Evolutionary conservation across 179 eudicot genomes (phyloP), one percentile per base, ranked within the genome.

Genomic region (Carnegiea gigantea): DNA sequence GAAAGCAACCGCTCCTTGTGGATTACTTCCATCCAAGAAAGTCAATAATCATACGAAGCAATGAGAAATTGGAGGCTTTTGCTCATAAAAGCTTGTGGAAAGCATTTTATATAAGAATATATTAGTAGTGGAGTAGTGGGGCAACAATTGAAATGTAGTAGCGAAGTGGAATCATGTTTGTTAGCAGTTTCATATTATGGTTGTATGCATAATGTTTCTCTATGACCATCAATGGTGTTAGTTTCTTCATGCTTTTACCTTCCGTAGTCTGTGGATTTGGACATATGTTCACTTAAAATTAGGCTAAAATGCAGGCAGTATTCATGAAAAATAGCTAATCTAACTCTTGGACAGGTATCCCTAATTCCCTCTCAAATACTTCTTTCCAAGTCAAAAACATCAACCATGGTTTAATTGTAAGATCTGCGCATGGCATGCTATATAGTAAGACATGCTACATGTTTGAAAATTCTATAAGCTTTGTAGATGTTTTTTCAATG

Each of bases 401-500:
- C 26, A 14, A 67, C 71, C 38, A 28, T 24, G 71, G n/a, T 24
- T 65, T 26, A 28, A 67, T 28, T 24, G 38, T 28, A 13, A 67
- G 38, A 67, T 67, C 38, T 67, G 8, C 71, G 2, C 71, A 67
- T 26, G 40, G 5, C 18, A 67, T 18, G 14, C 57, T 51, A 18
- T 57, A 18, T 24, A 67, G 71, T 67, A 28, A 12, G 71, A 67
- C 28, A 26, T 17, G n/a, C 14, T 67, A 24, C 36, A 67, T 67
- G 71, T 67, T 67, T 67, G 17, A 28, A 10, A 57, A 17, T 67
- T 26, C 36, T 12, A 5, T 28, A 13, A 60, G 6, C 15, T 3
- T 67, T 67, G 71, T 24, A 67, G 38, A 67, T 67, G 71, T 67
- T 28, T 33, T 67, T 67, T 67, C 38, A 67, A 67, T 2, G 71